phyloP scores from a whole-genome alignment of 768 basidiomycete genomes.

The Boletus sp. region DNA sequence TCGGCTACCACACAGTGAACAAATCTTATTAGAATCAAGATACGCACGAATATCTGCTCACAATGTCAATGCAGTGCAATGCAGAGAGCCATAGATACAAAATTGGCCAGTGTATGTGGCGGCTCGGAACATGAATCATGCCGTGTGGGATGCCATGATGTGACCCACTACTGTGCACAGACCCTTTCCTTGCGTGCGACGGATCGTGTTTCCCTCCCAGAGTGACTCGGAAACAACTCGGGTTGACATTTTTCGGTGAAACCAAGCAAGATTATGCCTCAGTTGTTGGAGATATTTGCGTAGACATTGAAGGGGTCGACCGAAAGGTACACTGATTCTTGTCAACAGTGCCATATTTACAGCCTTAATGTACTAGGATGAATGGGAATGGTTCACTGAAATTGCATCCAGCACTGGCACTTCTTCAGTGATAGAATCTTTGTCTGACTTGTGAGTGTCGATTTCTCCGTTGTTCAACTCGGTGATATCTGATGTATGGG shows the following conservation, averaged over 20 bases:
- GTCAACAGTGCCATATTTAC: too few species aligned
- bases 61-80: too few species aligned
- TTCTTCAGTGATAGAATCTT: conserved; percentile 11
- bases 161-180: too few species aligned
- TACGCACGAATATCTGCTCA: too few species aligned
- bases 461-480: not conserved
- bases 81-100: too few species aligned
- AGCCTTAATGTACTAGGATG: too few species aligned
- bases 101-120: too few species aligned
- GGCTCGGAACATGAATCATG: too few species aligned
- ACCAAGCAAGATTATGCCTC: conserved; percentile 27
- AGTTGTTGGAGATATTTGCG: conserved; percentile 37
- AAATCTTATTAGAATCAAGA: too few species aligned
- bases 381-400: not conserved
- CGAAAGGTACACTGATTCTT: conserved; percentile 23
- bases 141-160: too few species aligned
- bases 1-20: too few species aligned
- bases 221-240: conserved; percentile 38
- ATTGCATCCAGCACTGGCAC: conserved; percentile 17
- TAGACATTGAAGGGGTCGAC: conserved; percentile 29
- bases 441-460: not conserved
- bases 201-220: conserved; percentile 17
- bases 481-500: not conserved
- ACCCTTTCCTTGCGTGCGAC: not conserved
- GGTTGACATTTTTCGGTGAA: conserved; percentile 42